phyloP scores from a whole-genome alignment of 1,284 basidiomycete species.

The Cystobasidium slooffiae region DNA sequence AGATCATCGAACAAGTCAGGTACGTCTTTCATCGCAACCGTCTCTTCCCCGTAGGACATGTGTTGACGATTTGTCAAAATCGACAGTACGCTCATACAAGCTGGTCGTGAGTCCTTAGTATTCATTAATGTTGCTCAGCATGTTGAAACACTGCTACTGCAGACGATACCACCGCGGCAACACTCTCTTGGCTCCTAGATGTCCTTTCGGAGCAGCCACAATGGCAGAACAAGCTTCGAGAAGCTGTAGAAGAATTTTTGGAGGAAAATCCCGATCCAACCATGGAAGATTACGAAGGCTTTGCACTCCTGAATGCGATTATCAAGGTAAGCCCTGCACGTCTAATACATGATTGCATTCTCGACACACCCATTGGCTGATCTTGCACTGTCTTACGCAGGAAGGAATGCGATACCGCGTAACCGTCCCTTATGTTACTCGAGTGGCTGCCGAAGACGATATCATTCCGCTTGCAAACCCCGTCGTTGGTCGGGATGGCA shows the following conservation, averaged over 20 bases:
- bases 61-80: not conserved
- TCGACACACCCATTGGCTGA: conserved; percentile 28
- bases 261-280: conserved; percentile 14
- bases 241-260: conserved; percentile 11
- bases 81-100: conserved; percentile 53
- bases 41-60: not conserved
- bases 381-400: conserved; percentile 66
- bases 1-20: conserved; percentile 25
- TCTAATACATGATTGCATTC: not conserved
- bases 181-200: conserved; percentile 29
- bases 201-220: conserved; percentile 9
- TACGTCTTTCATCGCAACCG: not conserved
- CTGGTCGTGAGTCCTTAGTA: not conserved
- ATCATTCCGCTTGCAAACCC: conserved; percentile 72
- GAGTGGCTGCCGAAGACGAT: conserved; percentile 75
- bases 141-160: conserved; percentile 63
- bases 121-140: not conserved
- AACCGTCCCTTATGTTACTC: conserved; percentile 60
- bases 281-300: conserved; percentile 26
- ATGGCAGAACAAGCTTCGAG: conserved; percentile 29
- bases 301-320: conserved; percentile 71
- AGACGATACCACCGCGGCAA: conserved; percentile 64
- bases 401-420: conserved; percentile 21
- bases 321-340: conserved; percentile 57
- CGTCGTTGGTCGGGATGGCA: conserved; percentile 59